Percentiles rank a stretch among this genome's conserved stretches.
Evolutionary conservation across 352 stramenopile genomes (phyloP).

Genomic region (Phytophthora sansomeana): DNA sequence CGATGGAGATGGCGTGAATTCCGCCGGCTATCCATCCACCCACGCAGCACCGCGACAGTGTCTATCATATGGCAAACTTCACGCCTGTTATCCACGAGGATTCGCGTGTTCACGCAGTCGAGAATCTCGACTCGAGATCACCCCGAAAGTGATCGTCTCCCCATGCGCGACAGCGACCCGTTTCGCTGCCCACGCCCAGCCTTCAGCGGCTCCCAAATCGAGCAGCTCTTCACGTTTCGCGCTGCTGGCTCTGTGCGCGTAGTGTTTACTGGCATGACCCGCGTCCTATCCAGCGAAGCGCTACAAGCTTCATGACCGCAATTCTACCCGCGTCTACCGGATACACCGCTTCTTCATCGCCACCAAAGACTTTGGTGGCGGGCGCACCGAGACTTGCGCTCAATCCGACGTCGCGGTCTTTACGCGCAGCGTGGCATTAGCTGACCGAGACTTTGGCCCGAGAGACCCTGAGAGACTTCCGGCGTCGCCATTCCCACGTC

Average conservation of each 20-base stretch:
- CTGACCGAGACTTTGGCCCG: too few species aligned
- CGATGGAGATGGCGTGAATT: background rate
- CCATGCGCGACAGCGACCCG: background rate
- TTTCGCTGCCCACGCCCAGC: slow-evolving; percentile 5
- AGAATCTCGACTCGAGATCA: too few species aligned
- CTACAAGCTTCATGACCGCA: background rate
- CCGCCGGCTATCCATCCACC: background rate
- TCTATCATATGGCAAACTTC: background rate
- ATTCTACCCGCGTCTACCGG: background rate
- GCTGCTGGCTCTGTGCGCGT: background rate
- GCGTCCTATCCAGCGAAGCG: background rate
- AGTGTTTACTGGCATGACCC: slow-evolving; percentile 6
- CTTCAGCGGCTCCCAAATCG: slow-evolving; percentile 9
- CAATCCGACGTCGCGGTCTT: slow-evolving; percentile 16
- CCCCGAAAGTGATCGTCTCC: slow-evolving; percentile 8
- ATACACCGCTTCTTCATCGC: background rate
- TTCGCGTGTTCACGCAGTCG: slow-evolving; percentile 19
- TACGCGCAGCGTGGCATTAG: slow-evolving; percentile 14
- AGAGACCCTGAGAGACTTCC: slow-evolving; percentile 24
- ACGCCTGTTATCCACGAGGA: background rate
- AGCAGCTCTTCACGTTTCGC: slow-evolving; percentile 20
- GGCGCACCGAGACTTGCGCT: slow-evolving; percentile 21
- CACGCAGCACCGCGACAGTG: too few species aligned
- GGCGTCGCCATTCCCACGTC: slow-evolving; percentile 18
- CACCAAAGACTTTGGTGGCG: slow-evolving; percentile 1